Conservation (phyloP, 2,329 filamentous ascomycete genomes). For the Rutstroemia sydowiana region DNA sequence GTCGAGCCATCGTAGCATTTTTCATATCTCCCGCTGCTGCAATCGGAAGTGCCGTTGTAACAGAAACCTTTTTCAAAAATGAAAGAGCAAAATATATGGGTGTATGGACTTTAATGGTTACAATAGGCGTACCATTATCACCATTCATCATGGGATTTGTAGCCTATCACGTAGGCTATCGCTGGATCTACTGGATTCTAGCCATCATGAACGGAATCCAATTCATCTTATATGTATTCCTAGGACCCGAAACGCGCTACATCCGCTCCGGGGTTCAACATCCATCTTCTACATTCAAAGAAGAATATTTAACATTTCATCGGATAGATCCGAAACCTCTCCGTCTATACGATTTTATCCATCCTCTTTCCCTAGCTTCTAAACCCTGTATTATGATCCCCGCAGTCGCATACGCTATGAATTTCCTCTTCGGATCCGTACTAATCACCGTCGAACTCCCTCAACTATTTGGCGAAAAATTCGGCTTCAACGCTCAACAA, state of each 20-base stretch:
- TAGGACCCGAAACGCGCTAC: conserved; percentile 51
- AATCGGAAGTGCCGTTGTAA: conserved; percentile 46
- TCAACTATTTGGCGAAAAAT: conserved; percentile 47
- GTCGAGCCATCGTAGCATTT: conserved; percentile 42
- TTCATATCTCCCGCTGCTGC: conserved; percentile 46
- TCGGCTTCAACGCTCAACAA: conserved; percentile 49
- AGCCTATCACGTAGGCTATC: conserved; percentile 19
- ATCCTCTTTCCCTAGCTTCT: conserved; percentile 37
- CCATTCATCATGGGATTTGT: conserved; percentile 33
- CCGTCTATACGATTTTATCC: conserved; percentile 42
- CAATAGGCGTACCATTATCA: conserved; percentile 16
- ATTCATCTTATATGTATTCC: conserved; percentile 47
- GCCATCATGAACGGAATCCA: conserved; percentile 50
- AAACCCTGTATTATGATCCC: conserved; percentile 44
- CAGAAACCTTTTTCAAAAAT: conserved; percentile 48
- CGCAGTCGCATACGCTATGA: conserved; percentile 46
- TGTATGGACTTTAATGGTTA: conserved; percentile 38
- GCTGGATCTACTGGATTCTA: conserved; percentile 30
- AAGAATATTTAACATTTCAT: conserved; percentile 34
- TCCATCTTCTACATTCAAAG: conserved; percentile 21
- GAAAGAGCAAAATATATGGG: conserved; percentile 46
- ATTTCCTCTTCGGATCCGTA: conserved; percentile 48
- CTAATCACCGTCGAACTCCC: conserved; percentile 51
- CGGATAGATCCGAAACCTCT: conserved; percentile 48
- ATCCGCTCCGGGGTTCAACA: conserved; percentile 26